Conservation (phyloP, 2,329 filamentous ascomycete genomes). For the Colletotrichum chrysophilum region DNA sequence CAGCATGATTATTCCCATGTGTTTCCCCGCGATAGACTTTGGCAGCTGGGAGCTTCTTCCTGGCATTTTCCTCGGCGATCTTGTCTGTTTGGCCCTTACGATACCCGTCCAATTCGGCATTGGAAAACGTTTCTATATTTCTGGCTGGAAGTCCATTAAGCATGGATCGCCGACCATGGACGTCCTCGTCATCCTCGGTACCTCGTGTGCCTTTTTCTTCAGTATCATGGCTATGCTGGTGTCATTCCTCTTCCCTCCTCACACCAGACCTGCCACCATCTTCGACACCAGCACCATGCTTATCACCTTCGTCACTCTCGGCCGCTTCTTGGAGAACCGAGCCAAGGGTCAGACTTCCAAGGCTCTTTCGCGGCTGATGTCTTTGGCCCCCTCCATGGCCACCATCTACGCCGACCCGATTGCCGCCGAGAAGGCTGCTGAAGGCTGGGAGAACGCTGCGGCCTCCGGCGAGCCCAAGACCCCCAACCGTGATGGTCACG, state of each 20-base stretch:
- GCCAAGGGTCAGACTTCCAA: slow-evolving; percentile 97
- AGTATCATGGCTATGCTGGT: slow-evolving; percentile 87
- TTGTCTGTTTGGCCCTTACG: slow-evolving; percentile 83
- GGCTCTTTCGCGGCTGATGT: slow-evolving; percentile 93
- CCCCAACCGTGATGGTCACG: slow-evolving; percentile 55
- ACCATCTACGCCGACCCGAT: slow-evolving; percentile 96
- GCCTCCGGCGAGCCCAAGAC: slow-evolving; percentile 50
- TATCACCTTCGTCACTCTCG: slow-evolving; percentile 92
- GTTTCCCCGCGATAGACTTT: slow-evolving; percentile 76
- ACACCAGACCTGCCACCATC: slow-evolving; percentile 82
- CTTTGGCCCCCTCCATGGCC: slow-evolving; percentile 92
- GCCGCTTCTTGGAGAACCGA: slow-evolving; percentile 89
- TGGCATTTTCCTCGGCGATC: slow-evolving; percentile 86
- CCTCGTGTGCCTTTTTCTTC: slow-evolving; percentile 95
- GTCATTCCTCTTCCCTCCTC: slow-evolving; percentile 75
- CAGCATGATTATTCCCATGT: slow-evolving; percentile 95
- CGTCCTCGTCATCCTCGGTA: slow-evolving; percentile 91
- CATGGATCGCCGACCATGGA: slow-evolving; percentile 97
- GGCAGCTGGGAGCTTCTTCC: slow-evolving; percentile 69
- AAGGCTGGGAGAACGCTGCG: slow-evolving; percentile 68
- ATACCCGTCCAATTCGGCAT: slow-evolving; percentile 97
- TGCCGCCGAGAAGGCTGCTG: slow-evolving; percentile 87
- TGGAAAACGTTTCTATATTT: slow-evolving; percentile 90
- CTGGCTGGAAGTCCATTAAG: slow-evolving; percentile 90
- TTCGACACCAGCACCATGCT: slow-evolving; percentile 99